Evolutionary conservation across 2,329 filamentous ascomycete genomes (phyloP), one percentile per base, ranked within the genome.

Genomic region (Pseudocercospora ulei): DNA sequence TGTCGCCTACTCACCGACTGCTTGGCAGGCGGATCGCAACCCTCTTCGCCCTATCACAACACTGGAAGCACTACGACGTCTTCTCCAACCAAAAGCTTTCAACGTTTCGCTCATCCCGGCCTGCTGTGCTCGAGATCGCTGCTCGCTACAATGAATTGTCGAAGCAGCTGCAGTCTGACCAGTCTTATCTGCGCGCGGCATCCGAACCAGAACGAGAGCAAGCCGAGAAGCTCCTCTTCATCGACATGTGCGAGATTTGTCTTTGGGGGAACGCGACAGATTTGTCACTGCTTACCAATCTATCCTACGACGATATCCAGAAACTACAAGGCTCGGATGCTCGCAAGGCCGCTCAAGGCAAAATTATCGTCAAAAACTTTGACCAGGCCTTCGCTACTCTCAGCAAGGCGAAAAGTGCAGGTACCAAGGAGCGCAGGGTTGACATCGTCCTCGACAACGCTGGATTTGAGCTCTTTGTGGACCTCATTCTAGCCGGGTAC

Each of bases 241-340:
- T 71, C 14, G 88, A 96, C 59, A 92, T 96, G 81, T 87, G 80
- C 62, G 85, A 95, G 68, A 90, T 95, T 52, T 95, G 87, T 59
- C 73, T 96, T 1, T 96, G 88, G 88, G 88, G 88, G 7, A 96
- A 96, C 60, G 90, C 88, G 1, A 96, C 88, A 0, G 90, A 96
- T 60, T 70, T 96, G 8, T 93, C 85, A 0, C 78, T 96, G 12
- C 70, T 96, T 39, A 94, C 87, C 0, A 86, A 80, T 52, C 72
- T 95, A 39, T 84, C 82, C 1, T 94, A 94, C 61, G 87, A 95
- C 54, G 90, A 96, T 56, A 92, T 98, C 49, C 88, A 96, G 65
- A 93, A 93, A 62, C 72, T 96, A 6, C 90, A 98, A 66, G 88
- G 88, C 9, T 79, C 82, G 5, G 73, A 87, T 54, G 86, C 88